phyloP scores from a whole-genome alignment of 306 rosid genomes.

The Ammopiptanthus mongolicus region DNA sequence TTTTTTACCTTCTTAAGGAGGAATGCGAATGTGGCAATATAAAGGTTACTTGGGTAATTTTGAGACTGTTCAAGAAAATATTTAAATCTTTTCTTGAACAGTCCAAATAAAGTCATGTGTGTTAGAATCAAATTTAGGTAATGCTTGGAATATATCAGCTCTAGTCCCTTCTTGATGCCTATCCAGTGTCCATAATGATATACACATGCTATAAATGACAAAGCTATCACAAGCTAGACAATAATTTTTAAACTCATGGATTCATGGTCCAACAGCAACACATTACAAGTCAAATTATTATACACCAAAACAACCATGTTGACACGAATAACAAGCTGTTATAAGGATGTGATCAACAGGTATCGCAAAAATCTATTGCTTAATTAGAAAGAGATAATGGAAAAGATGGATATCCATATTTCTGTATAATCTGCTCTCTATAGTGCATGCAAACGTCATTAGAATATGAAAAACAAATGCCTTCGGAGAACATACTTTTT shows the following conservation, averaged over 20 bases:
- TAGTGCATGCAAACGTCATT: background rate
- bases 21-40: background rate
- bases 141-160: background rate
- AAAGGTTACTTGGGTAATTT: no score
- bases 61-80: no score
- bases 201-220: background rate
- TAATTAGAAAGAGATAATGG: background rate
- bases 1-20: background rate
- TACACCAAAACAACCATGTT: background rate
- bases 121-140: background rate
- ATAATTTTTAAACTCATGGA: conserved; percentile 1
- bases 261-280: background rate
- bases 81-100: background rate
- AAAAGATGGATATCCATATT: background rate
- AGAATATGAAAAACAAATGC: conserved; percentile 4
- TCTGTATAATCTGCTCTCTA: background rate
- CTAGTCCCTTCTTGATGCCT: background rate
- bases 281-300: background rate
- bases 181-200: background rate
- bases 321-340: background rate
- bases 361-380: background rate
- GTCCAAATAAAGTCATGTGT: background rate
- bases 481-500: no score
- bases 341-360: conserved; percentile 3
- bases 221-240: background rate